Evolutionary conservation across 495 filamentous ascomycete species (phyloP).

Genomic region (Haplographium delicatum): DNA sequence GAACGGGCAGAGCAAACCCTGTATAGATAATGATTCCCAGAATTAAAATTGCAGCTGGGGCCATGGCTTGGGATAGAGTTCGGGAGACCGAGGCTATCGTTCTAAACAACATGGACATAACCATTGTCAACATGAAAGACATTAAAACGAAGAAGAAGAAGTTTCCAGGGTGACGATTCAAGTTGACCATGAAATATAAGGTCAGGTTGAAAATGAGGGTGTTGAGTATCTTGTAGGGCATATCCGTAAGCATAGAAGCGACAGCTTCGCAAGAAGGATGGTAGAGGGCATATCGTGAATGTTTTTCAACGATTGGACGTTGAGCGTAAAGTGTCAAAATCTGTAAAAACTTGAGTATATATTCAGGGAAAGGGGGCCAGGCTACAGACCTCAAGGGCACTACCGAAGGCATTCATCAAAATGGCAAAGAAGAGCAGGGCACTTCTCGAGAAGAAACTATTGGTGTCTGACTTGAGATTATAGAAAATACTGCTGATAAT

Average conservation of each 20-base stretch:
- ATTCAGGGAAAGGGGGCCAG: conserved; percentile 60
- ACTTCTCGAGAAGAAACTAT: conserved; percentile 61
- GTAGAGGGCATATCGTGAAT: conserved; percentile 80
- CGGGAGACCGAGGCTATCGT: conserved; percentile 72
- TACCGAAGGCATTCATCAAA: conserved; percentile 76
- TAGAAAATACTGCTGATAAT: conserved; percentile 80
- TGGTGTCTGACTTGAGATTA: conserved; percentile 55
- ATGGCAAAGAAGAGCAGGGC: conserved; percentile 64
- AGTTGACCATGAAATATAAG: conserved; percentile 75
- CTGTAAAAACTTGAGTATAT: conserved; percentile 37
- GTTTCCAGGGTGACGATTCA: conserved; percentile 72
- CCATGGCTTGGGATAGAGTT: conserved; percentile 78
- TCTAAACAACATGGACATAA: conserved; percentile 78
- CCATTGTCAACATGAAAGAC: conserved; percentile 56
- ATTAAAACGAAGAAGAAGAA: conserved; percentile 79
- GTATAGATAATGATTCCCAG: conserved; percentile 80
- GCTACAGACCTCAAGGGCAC: conserved; percentile 71
- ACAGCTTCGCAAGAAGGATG: conserved; percentile 73
- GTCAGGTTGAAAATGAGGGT: conserved; percentile 66
- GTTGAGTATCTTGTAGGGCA: conserved; percentile 67
- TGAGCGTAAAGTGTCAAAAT: conserved; percentile 64
- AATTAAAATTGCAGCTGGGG: conserved; percentile 75
- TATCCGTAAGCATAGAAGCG: conserved; percentile 68
- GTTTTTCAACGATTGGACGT: conserved; percentile 71
- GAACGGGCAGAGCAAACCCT: conserved; percentile 72